Evolutionary conservation across 768 basidiomycete genomes (phyloP).

Genomic region (Pleurotus giganteus): DNA sequence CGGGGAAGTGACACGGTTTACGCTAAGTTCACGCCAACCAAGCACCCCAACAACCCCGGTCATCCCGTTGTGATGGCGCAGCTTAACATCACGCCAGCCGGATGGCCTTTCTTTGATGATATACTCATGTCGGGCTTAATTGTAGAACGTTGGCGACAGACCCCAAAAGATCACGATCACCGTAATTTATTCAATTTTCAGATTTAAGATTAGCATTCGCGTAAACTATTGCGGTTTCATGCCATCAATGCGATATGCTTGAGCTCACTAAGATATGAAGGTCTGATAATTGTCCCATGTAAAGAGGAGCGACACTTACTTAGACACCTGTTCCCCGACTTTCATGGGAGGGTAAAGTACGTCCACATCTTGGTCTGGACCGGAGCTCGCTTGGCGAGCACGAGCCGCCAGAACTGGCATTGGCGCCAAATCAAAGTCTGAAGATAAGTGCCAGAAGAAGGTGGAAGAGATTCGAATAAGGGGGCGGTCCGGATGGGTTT

Average conservation of each 20-base stretch:
- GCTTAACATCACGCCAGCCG: constrained; percentile 24
- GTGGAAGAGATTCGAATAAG: constrained; percentile 94
- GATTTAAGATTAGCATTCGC: constrained; percentile 3
- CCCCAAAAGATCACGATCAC: not conserved
- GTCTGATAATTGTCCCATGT: constrained; percentile 3
- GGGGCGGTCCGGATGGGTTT: constrained; percentile 69
- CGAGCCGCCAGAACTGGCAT: constrained; percentile 52
- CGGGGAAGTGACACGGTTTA: constrained; percentile 5
- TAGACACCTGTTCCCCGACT: constrained; percentile 86
- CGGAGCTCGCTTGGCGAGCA: constrained; percentile 39
- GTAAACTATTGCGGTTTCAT: constrained; percentile 27
- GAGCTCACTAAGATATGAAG: constrained; percentile 60
- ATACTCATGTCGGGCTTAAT: constrained; percentile 31
- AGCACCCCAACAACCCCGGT: constrained; percentile 10
- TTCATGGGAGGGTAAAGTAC: constrained; percentile 68
- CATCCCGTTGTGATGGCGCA: constrained; percentile 11
- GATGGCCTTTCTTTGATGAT: constrained; percentile 28
- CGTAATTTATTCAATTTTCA: not conserved
- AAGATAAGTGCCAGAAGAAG: constrained; percentile 93
- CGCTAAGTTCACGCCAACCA: constrained; percentile 11
- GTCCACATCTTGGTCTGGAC: constrained; percentile 40
- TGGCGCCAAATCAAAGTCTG: constrained; percentile 75
- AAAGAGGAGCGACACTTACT: constrained; percentile 40
- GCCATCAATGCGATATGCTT: constrained; percentile 81
- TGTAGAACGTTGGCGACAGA: constrained; percentile 27